Percentiles rank a stretch among this genome's conserved stretches.
Evolutionary conservation across 148 eudicot genomes (phyloP).

Genomic region (Fagopyrum homotropicum): DNA sequence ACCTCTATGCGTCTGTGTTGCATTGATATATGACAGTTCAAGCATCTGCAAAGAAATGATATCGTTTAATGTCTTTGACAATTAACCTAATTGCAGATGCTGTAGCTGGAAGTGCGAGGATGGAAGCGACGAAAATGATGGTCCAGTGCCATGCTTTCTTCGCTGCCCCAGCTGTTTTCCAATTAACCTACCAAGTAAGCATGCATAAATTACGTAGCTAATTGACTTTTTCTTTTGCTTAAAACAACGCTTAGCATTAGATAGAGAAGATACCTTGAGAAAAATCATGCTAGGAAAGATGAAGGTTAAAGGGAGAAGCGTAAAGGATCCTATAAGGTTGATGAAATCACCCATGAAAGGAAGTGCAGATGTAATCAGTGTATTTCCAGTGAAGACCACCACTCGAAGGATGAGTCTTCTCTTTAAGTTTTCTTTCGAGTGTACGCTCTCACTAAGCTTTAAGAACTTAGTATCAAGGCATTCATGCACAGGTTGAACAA

Average conservation of each 20-base stretch:
- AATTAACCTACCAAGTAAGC: constrained; percentile 18
- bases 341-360: constrained; percentile 33
- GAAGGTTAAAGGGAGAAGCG: constrained; percentile 23
- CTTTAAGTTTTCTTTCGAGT: constrained; percentile 24
- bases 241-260: neutral
- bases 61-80: constrained; percentile 15
- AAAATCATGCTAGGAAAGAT: constrained; percentile 29
- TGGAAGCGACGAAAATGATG: constrained; percentile 20
- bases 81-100: constrained; percentile 22
- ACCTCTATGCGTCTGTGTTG: too few species aligned
- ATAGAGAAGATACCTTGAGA: constrained; percentile 17
- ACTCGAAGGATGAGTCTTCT: constrained; percentile 18
- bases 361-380: constrained; percentile 24
- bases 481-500: constrained; percentile 25
- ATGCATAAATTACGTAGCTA: neutral
- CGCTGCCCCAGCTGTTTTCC: constrained; percentile 13
- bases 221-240: neutral
- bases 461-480: constrained; percentile 23
- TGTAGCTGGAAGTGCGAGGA: constrained; percentile 21
- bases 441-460: constrained; percentile 19
- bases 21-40: constrained; percentile 1
- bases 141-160: constrained; percentile 27
- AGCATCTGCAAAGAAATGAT: constrained; percentile 24
- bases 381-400: constrained; percentile 19
- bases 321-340: constrained; percentile 23